Evolutionary conservation across 305 asterid species (phyloP), one percentile per base, ranked within the genome.

Genomic region (Ilex paraguariensis): DNA sequence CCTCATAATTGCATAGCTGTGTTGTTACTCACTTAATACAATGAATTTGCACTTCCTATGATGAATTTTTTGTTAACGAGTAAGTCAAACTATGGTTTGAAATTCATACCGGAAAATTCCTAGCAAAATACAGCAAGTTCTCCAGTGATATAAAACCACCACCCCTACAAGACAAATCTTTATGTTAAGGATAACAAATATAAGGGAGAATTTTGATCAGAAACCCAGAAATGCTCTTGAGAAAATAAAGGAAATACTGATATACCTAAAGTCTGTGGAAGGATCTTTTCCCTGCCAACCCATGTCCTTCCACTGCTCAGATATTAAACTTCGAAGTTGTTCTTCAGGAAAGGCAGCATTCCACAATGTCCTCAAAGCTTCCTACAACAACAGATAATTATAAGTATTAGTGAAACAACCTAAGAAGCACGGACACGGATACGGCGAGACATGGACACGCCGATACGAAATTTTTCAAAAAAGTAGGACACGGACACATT

Each of bases 261-360:
- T 54, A 50, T 76, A 88, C 99, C 99, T 78, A 75, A 94, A 94
- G 82, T 94, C 99, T 66, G 99, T 94, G 39, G 99, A 86, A 39
- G 99, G 99, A 80, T 94, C 99, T 87, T 94, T 94, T 61, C 99
- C 99, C 79, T 94, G 99, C 99, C 99, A 94, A 72, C 99, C 99
- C 99, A 94, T 94, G 74, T 91, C 97, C 74, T 94, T 94, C 99
- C 99, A 94, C 80, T 91, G 98, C 65, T 94, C 99, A 55, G 99
- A 90, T 79, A 94, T 81, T 71, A 91, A 79, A 70, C 96, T 91
- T 32, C 12, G 70, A 21, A 91, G 86, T 65, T 83, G 85, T 74
- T 86, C 90, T 69, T 75, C 91, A 11, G 99, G 99, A 77, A 90
- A 94, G 72, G 98, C 84, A 66, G 91, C 96, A 77, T 74, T 54